Evolutionary conservation across 441 rosid species (phyloP).

Genomic region (Mallotus repandus): DNA sequence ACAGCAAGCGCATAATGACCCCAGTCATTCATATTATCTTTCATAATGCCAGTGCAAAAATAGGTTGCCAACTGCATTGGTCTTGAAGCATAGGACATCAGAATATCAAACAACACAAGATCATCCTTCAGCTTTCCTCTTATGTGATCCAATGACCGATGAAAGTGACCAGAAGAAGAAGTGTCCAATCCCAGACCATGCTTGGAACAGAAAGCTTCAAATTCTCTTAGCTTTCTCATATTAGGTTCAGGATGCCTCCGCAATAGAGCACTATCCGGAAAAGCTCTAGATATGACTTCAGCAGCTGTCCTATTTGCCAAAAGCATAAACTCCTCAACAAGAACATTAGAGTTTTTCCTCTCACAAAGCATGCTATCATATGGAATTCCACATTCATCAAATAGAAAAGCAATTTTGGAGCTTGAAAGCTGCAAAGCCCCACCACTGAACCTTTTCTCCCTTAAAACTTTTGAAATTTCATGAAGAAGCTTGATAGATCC

Average conservation of each 20-base stretch:
- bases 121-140: slow-evolving; percentile 72
- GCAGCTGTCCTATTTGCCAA: slow-evolving; percentile 93
- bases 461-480: slow-evolving; percentile 57
- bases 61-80: slow-evolving; percentile 88
- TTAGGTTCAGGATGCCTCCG: slow-evolving; percentile 93
- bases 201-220: slow-evolving; percentile 74
- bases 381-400: slow-evolving; percentile 78
- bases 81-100: slow-evolving; percentile 65
- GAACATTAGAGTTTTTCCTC: slow-evolving; percentile 54
- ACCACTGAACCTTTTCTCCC: slow-evolving; percentile 55
- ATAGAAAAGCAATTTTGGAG: slow-evolving; percentile 47
- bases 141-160: slow-evolving; percentile 56
- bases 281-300: slow-evolving; percentile 80
- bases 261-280: slow-evolving; percentile 70
- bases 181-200: slow-evolving; percentile 73
- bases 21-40: slow-evolving; percentile 58
- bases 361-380: slow-evolving; percentile 51
- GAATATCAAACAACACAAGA: slow-evolving; percentile 54
- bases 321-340: slow-evolving; percentile 96
- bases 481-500: slow-evolving; percentile 55
- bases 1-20: slow-evolving; percentile 85
- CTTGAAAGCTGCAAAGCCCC: slow-evolving; percentile 78
- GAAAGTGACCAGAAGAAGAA: slow-evolving; percentile 68
- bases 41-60: slow-evolving; percentile 72
- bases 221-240: slow-evolving; percentile 77